phyloP scores from a whole-genome alignment of 2,329 filamentous ascomycete genomes.

The Metarhizium sp. region DNA sequence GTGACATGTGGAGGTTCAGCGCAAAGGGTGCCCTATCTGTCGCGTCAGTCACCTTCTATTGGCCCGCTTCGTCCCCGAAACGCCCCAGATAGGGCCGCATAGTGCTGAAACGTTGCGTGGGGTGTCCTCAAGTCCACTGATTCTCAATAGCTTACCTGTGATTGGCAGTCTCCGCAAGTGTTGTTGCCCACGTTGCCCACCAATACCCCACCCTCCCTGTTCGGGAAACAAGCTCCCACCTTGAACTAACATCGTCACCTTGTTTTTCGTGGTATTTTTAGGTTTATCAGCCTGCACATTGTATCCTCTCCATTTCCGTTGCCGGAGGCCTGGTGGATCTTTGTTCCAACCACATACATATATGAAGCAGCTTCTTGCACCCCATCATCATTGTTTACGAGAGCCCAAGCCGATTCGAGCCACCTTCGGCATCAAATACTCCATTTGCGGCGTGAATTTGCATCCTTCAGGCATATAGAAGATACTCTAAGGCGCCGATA shows the following conservation, averaged over 20 bases:
- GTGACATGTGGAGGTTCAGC: no score
- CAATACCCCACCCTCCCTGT: background rate
- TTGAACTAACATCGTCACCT: background rate
- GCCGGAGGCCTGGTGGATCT: background rate
- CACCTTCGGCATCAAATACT: background rate
- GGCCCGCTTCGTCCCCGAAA: background rate
- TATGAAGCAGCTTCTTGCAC: background rate
- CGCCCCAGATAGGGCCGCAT: background rate
- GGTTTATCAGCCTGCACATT: no score
- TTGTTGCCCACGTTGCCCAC: background rate
- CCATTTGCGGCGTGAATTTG: background rate
- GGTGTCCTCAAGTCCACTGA: background rate
- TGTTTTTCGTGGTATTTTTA: background rate
- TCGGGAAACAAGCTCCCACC: background rate
- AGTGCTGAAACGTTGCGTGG: slow-evolving; percentile 20
- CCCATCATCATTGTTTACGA: background rate
- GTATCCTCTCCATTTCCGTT: background rate
- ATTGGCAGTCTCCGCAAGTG: slow-evolving; percentile 5
- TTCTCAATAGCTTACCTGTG: slow-evolving; percentile 7
- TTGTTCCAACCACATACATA: background rate
- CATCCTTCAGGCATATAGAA: background rate
- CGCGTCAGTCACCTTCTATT: background rate
- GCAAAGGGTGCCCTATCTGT: background rate
- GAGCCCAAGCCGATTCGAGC: background rate
- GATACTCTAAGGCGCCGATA: background rate